These are phyloP conservation scores for Cordyceps farinosa DNA, from an alignment of 2,329 filamentous ascomycete genomes.

Conservation along the genomic window DNA sequence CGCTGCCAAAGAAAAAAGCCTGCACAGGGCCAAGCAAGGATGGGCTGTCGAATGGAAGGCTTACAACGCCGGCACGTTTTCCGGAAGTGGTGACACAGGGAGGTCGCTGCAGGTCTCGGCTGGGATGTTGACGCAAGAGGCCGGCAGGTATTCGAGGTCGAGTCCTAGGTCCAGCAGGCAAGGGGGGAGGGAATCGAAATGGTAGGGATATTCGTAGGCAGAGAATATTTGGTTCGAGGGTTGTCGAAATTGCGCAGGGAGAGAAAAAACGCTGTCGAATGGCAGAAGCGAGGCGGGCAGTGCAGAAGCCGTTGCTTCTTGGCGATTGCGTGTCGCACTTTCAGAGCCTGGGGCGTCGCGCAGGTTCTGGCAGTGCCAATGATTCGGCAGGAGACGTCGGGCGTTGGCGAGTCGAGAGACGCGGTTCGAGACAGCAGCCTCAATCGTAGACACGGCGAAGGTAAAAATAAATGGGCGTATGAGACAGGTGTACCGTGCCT, in stretches of 20 bases:
- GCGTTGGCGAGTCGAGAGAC: background rate
- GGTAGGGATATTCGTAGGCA: background rate
- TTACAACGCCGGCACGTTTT: slow-evolving; percentile 11
- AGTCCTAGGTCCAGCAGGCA: background rate
- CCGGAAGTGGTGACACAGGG: slow-evolving; percentile 10
- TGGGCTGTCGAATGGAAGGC: slow-evolving; percentile 8
- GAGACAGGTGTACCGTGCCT: slow-evolving; percentile 1
- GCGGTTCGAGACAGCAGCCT: background rate
- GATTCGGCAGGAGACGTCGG: background rate
- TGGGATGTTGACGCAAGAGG: background rate
- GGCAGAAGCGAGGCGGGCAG: background rate
- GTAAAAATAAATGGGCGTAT: slow-evolving; percentile 9
- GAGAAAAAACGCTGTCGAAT: background rate
- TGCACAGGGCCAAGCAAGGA: background rate
- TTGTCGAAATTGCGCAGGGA: background rate
- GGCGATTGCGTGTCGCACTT: slow-evolving; percentile 8
- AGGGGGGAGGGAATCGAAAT: background rate
- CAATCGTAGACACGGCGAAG: background rate
- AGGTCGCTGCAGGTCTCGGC: slow-evolving; percentile 9
- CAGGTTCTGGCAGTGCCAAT: background rate
- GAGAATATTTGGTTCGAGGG: background rate
- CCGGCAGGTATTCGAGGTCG: background rate
- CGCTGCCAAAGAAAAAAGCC: background rate
- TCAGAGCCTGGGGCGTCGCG: background rate
- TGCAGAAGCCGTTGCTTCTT: background rate